Base-by-base conservation (phyloP, 2,329 filamentous ascomycete species). In the Colletotrichum noveboracense region DNA sequence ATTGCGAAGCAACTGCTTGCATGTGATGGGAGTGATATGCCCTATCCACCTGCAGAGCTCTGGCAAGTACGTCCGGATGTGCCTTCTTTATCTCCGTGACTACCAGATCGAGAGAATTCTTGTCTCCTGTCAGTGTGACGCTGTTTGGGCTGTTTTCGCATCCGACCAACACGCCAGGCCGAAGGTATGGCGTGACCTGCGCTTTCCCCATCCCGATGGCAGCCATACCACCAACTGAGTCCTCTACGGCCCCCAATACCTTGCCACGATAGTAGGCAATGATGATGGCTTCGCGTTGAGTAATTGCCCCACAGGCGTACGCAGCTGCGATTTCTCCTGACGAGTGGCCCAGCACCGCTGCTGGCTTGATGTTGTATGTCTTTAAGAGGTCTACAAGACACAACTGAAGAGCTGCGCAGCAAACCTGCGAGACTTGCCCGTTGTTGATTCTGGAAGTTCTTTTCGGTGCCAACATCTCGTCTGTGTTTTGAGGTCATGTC, bases 281-380 rank as follows among this genome's bases (percentile, higher is more conserved):
- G 6, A 79, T 79, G 67, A 87, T 84, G 9, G 87, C 86, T 9
- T 84, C 82, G 16, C 80, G 70, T 1, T 80, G 77, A 0, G 83
- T 80, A 7, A 88, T 74, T 5, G 78, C 72, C 2, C 86, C 85
- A 2, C 83, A 80, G 2, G 85, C 84, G 66, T 88, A 88, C 0
- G 87, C 86, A 2, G 86, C 87, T 0, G 83, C 86, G 32, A 88
- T 86, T 76, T 88, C 87, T 3, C 87, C 87, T 6, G 79, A 82
- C 0, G 85, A 87, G 74, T 89, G 87, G 1, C 87, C 87, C 5
- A 87, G 80, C 0, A 86, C 83, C 3, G 80, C 82, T 10, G 76
- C 32, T 0, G 85, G 83, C 4, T 58, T 67, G 43, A 89, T 74
- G 0, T 83, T 81, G 69, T 79, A 81, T 0, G 76, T 72, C 2